phyloP scores from a whole-genome alignment of 1,284 basidiomycete species.

The Rhodofomes roseus region DNA sequence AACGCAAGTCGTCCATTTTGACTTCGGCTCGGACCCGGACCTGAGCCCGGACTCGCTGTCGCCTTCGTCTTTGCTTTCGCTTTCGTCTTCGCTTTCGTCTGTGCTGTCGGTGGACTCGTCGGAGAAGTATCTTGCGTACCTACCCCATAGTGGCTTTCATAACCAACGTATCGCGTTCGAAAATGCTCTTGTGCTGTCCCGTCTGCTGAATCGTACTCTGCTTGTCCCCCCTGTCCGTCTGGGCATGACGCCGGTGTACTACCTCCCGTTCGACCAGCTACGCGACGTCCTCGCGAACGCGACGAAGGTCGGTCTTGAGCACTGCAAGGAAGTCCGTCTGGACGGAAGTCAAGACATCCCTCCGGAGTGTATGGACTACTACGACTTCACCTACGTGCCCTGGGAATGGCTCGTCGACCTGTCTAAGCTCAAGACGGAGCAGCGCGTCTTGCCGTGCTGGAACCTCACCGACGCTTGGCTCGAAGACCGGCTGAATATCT shows the following conservation, averaged over 20 bases:
- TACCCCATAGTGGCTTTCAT: constrained; percentile 80
- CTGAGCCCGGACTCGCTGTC: not conserved
- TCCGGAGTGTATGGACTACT: constrained; percentile 56
- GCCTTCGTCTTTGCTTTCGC: not conserved
- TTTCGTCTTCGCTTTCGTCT: not conserved
- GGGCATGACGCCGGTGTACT: constrained; percentile 57
- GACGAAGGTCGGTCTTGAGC: constrained; percentile 47
- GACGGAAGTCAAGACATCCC: constrained; percentile 26
- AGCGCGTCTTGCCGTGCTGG: constrained; percentile 42
- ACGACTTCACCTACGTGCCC: constrained; percentile 55
- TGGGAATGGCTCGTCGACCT: constrained; percentile 71
- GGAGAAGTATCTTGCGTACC: constrained; percentile 55
- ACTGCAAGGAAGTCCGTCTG: constrained; percentile 40
- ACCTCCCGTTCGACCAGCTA: constrained; percentile 58
- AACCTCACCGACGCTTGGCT: constrained; percentile 50
- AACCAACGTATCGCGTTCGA: constrained; percentile 83
- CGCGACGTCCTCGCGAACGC: constrained; percentile 43
- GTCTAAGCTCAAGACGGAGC: constrained; percentile 30
- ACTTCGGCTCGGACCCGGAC: not conserved
- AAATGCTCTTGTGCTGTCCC: constrained; percentile 70
- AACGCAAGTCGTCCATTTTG: constrained; percentile 6
- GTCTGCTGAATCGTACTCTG: constrained; percentile 68
- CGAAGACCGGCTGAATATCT: constrained; percentile 34
- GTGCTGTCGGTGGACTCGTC: not conserved
- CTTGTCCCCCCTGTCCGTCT: constrained; percentile 70